Evolutionary conservation across 306 rosid species (phyloP).

Genomic region (Prunus mume): DNA sequence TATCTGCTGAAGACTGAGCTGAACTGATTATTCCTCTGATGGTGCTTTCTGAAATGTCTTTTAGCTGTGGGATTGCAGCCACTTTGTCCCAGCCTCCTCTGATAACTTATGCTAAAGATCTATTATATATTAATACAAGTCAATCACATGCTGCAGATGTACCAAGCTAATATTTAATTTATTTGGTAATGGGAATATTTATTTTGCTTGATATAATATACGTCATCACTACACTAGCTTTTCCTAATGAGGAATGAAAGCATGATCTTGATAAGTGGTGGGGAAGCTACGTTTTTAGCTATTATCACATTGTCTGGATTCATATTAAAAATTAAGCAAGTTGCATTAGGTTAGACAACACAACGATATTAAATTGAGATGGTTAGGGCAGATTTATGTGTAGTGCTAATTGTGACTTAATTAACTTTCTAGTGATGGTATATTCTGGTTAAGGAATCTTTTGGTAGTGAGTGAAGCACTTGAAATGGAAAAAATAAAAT

Average conservation of each 20-base stretch:
- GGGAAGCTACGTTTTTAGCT: neutral
- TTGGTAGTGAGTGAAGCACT: neutral
- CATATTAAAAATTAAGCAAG: constrained; percentile 9
- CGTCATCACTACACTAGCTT: neutral
- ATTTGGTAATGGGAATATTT: no score
- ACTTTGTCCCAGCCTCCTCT: neutral
- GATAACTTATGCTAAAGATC: neutral
- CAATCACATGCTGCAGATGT: neutral
- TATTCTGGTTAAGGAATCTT: constrained; percentile 15
- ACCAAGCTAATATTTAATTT: neutral
- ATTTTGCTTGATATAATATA: neutral
- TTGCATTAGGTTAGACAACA: neutral
- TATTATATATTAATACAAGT: neutral
- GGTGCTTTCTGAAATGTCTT: constrained; percentile 7
- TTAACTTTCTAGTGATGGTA: neutral
- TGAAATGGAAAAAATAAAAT: neutral
- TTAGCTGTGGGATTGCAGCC: constrained; percentile 22
- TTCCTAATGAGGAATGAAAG: constrained; percentile 7
- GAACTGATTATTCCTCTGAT: constrained; percentile 13
- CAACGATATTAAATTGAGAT: neutral
- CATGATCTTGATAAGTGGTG: constrained; percentile 4
- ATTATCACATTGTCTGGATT: neutral
- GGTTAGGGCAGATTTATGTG: neutral
- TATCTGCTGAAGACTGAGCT: neutral
- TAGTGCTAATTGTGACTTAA: neutral